Percentiles rank a stretch among this genome's conserved stretches.
Evolutionary conservation across 2,329 filamentous ascomycete species (phyloP).

Genomic region (Colletotrichum liriopes): DNA sequence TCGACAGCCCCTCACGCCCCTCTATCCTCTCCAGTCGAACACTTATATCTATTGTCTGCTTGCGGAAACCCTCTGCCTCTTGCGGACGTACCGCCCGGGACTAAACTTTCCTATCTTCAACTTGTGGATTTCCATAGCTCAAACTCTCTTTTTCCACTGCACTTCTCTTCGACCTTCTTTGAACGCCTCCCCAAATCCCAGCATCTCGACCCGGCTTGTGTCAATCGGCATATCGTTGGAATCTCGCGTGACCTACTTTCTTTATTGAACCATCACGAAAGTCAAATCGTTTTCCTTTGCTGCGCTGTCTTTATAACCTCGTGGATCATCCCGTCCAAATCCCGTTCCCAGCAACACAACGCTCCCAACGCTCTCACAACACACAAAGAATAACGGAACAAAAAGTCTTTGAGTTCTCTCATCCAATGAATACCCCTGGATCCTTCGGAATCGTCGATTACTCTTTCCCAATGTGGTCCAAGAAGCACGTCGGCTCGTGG

Average conservation of each 20-base stretch:
- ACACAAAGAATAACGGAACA: constrained; percentile 3
- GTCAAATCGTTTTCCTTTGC: constrained; percentile 1
- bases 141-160: not conserved
- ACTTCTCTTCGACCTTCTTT: constrained; percentile 12
- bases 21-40: not conserved
- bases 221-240: constrained; percentile 3
- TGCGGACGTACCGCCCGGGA: constrained; percentile 32
- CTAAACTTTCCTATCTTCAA: constrained; percentile 9
- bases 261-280: not conserved
- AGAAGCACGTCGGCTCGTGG: constrained; percentile 39
- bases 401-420: not conserved
- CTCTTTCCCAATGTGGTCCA: constrained; percentile 36
- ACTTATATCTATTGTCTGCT: constrained; percentile 19
- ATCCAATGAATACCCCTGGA: constrained; percentile 12
- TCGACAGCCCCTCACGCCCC: not conserved
- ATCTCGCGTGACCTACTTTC: constrained; percentile 22
- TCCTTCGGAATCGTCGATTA: constrained; percentile 19
- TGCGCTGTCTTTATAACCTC: constrained; percentile 31
- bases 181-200: constrained; percentile 11
- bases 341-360: constrained; percentile 21
- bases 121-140: constrained; percentile 2
- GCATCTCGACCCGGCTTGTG: not conserved
- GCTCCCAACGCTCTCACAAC: constrained; percentile 1
- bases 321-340: constrained; percentile 5
- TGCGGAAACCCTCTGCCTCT: constrained; percentile 22